phyloP scores from a whole-genome alignment of 306 rosid species.

The Medicago lupulina region DNA sequence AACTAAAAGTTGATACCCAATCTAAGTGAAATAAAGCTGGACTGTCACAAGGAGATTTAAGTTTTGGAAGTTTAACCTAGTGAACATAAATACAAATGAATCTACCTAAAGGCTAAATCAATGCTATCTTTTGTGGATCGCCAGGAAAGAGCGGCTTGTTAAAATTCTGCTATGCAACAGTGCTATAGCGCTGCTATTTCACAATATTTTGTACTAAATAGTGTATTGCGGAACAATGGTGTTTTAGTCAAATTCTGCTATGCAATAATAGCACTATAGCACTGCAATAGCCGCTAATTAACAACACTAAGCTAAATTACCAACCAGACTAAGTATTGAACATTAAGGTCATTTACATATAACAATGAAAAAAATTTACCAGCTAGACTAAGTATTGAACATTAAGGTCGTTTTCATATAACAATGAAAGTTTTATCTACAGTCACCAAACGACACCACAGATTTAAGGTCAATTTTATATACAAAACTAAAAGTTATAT shows the following conservation, averaged over 20 bases:
- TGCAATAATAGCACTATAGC: no score
- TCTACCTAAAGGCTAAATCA: slow-evolving; percentile 9
- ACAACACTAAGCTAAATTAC: not conserved
- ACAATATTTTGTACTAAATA: no score
- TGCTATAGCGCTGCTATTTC: no score
- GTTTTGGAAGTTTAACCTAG: not conserved
- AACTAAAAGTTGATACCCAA: slow-evolving; percentile 23
- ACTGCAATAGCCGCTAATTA: no score
- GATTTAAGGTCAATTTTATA: slow-evolving; percentile 34
- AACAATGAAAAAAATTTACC: no score
- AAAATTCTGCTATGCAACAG: no score
- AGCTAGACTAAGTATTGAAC: no score
- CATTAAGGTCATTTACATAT: not conserved
- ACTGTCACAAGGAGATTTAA: slow-evolving; percentile 18
- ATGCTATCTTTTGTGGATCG: no score
- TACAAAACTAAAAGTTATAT: slow-evolving; percentile 14
- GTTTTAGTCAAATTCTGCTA: no score
- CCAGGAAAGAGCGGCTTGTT: no score
- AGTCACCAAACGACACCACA: slow-evolving; percentile 63
- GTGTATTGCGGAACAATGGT: no score
- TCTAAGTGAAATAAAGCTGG: slow-evolving; percentile 25
- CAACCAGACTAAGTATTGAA: slow-evolving; percentile 24
- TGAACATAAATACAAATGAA: slow-evolving; percentile 4
- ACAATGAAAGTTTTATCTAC: slow-evolving; percentile 3
- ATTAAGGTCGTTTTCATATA: not conserved